Percentiles rank a stretch among this genome's conserved stretches.
Conservation (phyloP, 257 asterid genomes). For the Coffea canephora region DNA sequence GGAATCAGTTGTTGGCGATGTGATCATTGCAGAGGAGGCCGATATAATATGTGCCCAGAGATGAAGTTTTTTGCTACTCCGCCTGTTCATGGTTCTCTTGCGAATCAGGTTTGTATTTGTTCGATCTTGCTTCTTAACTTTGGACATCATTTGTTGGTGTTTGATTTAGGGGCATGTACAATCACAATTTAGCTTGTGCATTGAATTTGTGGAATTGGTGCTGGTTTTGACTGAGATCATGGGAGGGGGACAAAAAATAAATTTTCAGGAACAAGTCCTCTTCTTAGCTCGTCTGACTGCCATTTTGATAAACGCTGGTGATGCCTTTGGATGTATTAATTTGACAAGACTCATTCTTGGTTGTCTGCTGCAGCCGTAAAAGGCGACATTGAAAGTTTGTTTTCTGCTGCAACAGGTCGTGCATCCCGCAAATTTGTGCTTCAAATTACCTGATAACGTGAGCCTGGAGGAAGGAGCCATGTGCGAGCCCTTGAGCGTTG, state of each 20-base stretch:
- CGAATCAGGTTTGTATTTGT: constrained; percentile 32
- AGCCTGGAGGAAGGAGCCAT: constrained; percentile 93
- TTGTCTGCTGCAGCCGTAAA: not conserved
- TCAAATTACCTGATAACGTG: constrained; percentile 71
- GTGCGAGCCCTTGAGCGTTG: constrained; percentile 91
- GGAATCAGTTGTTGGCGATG: constrained; percentile 40
- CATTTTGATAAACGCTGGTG: not conserved
- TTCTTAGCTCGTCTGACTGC: not conserved
- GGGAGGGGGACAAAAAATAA: not conserved
- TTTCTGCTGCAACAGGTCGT: constrained; percentile 48
- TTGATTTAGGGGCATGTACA: no score
- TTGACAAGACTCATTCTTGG: not conserved
- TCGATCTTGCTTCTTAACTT: not conserved
- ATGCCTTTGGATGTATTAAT: not conserved
- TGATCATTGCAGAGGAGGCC: constrained; percentile 29
- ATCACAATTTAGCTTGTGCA: not conserved
- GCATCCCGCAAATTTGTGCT: constrained; percentile 84
- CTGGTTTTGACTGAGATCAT: not conserved
- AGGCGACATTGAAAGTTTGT: not conserved
- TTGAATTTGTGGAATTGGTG: not conserved
- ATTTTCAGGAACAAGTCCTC: not conserved
- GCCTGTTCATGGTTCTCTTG: constrained; percentile 41
- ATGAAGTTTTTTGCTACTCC: constrained; percentile 44
- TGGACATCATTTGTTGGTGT: not conserved
- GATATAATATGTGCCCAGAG: constrained; percentile 31